phyloP scores from a whole-genome alignment of 805 yeast genomes.

The Pichia sporocuriosa region DNA sequence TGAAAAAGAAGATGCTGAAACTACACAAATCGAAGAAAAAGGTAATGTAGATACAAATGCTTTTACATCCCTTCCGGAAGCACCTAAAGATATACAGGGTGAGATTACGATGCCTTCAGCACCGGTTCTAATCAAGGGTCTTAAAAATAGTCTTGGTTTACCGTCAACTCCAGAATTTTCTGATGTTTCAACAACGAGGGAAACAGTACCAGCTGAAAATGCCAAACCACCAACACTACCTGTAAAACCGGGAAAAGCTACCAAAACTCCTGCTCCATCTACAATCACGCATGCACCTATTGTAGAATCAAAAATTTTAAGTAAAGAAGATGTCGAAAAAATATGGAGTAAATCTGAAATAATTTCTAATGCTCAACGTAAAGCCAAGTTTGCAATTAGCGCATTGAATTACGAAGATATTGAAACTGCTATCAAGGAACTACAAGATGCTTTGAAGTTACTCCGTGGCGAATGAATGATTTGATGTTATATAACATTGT shows the following conservation, averaged over 20 bases:
- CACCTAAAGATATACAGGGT: conserved; percentile 20
- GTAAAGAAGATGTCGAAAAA: conserved; percentile 36
- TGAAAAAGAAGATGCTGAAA: neutral
- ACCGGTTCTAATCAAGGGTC: conserved; percentile 28
- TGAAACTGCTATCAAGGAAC: conserved; percentile 58
- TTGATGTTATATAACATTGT: neutral
- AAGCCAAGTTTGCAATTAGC: conserved; percentile 69
- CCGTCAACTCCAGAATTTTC: conserved; percentile 22
- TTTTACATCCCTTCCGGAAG: conserved; percentile 6
- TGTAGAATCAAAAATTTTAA: conserved; percentile 10
- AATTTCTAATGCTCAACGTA: conserved; percentile 56
- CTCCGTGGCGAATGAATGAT: conserved; percentile 21
- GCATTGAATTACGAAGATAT: conserved; percentile 75
- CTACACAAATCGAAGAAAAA: conserved; percentile 13
- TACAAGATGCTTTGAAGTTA: conserved; percentile 46
- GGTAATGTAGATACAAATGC: conserved; percentile 13
- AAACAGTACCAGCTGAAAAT: conserved; percentile 5
- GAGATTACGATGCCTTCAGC: conserved; percentile 24
- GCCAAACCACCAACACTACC: conserved; percentile 3
- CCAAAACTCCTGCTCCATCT: neutral
- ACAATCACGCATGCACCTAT: conserved; percentile 3
- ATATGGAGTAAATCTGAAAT: conserved; percentile 51
- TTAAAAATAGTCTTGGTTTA: conserved; percentile 24
- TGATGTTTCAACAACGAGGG: neutral
- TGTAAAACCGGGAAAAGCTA: neutral